Base-by-base conservation (phyloP, 2,329 filamentous ascomycete species). In the Elsinoe perseae region DNA sequence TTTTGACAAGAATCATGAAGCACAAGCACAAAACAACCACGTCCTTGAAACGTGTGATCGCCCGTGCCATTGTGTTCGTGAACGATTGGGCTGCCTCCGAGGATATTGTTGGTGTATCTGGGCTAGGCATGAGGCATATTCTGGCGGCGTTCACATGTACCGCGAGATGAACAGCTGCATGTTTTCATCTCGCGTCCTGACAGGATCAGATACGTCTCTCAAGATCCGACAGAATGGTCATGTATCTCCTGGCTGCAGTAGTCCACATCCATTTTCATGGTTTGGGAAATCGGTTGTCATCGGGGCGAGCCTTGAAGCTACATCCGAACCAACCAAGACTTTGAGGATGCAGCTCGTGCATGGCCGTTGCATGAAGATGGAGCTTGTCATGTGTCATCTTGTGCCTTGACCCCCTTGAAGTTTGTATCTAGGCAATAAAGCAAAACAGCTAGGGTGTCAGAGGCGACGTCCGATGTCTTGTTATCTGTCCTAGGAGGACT, bases 31-130 rank as follows among this genome's bases (percentile, higher is more conserved):
- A 23, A 16, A 52, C 48, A 34, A 34, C 48, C 27, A 36, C 18
- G 30, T 32, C 28, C 32, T 52, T 38, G 48, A 52, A 38, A 52
- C 48, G 48, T 52, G 30, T 52, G 48, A 52, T 52, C 48, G 48
- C 28, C 46, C 16, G 18, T 32, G 16, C 14, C 25, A 9, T 18
- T 10, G 48, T 52, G 18, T 52, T 52, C 48, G 36, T 20, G 30
- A 52, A 52, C 48, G 30, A 28, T 32, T 32, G 32, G 32, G n/a
- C 32, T 14, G 32, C 32, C 3, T 36, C 32, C 9, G 32, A 36
- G 32, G 32, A 36, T 36, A 20, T 43, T 23, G 23, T 20, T 48
- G 23, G 43, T 16, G 12, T 48, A 18, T 9, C 16, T 25, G 9
- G 6, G 43, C 43, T 48, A 42, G 38, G 8, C 38, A 12, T 42